Conservation (phyloP, 2,329 filamentous ascomycete genomes). For the Alternaria sp. region DNA sequence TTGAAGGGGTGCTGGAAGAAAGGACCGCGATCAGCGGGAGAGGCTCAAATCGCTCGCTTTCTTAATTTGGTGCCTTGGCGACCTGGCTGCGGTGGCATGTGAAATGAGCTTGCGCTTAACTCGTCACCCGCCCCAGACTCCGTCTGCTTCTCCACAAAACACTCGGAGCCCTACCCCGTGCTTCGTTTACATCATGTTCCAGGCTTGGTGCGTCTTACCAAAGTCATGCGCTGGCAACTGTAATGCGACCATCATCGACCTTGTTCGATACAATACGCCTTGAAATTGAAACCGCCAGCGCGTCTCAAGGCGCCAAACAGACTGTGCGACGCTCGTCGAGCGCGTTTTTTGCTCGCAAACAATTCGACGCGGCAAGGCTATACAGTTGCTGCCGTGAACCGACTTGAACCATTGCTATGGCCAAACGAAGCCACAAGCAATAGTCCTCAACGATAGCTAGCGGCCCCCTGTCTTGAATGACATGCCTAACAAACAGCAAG, state of each 20-base stretch:
- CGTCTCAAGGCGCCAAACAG: background rate
- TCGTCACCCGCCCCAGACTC: slow-evolving; percentile 25
- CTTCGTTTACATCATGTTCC: slow-evolving; percentile 8
- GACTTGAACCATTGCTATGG: slow-evolving; percentile 5
- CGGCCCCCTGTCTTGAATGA: background rate
- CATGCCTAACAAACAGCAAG: background rate
- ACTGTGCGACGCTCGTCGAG: background rate
- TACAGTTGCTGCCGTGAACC: slow-evolving; percentile 5
- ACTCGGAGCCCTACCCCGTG: slow-evolving; percentile 14
- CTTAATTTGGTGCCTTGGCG: slow-evolving; percentile 35
- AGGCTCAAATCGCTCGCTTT: slow-evolving; percentile 27
- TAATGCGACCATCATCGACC: background rate
- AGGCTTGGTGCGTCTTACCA: background rate
- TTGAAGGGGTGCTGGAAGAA: slow-evolving; percentile 24
- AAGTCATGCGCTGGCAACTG: slow-evolving; percentile 1
- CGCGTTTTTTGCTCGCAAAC: background rate
- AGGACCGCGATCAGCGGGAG: slow-evolving; percentile 28
- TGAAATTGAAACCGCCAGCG: background rate
- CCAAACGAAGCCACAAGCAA: slow-evolving; percentile 5
- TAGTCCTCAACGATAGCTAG: background rate
- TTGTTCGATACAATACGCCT: background rate
- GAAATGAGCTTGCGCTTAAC: slow-evolving; percentile 31
- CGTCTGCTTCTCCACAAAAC: slow-evolving; percentile 13
- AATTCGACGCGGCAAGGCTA: background rate
- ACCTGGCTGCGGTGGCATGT: slow-evolving; percentile 28